phyloP scores from a whole-genome alignment of 1,284 basidiomycete species.

The Tetrapyrgos nigripes region DNA sequence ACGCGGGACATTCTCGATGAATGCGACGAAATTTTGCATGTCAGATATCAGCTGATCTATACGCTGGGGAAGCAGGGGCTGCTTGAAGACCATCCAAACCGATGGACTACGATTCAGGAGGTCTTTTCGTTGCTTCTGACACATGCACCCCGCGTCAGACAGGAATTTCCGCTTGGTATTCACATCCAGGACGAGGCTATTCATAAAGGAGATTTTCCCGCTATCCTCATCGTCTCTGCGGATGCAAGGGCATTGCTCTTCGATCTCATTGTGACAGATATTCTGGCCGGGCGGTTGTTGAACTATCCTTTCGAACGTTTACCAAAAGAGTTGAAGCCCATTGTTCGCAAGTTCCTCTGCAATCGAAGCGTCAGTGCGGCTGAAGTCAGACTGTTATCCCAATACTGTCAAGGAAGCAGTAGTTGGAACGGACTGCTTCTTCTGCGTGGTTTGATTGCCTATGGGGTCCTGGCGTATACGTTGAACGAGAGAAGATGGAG shows the following conservation, averaged over 20 bases:
- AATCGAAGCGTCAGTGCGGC: background rate
- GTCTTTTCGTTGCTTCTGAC: slow-evolving; percentile 3
- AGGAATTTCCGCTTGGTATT: slow-evolving; percentile 22
- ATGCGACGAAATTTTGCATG: slow-evolving; percentile 20
- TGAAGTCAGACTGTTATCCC: slow-evolving; percentile 22
- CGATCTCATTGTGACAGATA: slow-evolving; percentile 13
- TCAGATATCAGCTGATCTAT: slow-evolving; percentile 37
- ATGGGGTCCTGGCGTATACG: slow-evolving; percentile 47
- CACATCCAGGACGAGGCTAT: slow-evolving; percentile 20
- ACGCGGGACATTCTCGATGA: slow-evolving; percentile 20
- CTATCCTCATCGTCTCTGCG: slow-evolving; percentile 37
- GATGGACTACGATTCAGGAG: slow-evolving; percentile 42
- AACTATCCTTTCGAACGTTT: slow-evolving; percentile 46
- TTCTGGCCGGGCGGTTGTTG: background rate
- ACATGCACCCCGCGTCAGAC: slow-evolving; percentile 9
- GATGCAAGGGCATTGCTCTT: slow-evolving; percentile 31
- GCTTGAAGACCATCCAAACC: slow-evolving; percentile 48
- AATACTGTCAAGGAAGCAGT: slow-evolving; percentile 52
- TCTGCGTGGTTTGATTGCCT: slow-evolving; percentile 42
- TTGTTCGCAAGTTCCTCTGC: too few relatives aligned
- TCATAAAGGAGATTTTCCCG: slow-evolving; percentile 34
- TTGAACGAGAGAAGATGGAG: slow-evolving; percentile 53
- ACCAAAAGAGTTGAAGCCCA: too few relatives aligned
- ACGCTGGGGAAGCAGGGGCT: slow-evolving; percentile 42
- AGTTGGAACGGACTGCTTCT: too few relatives aligned